Base-by-base conservation (phyloP, 768 basidiomycete genomes). In the Auricularia sp. region DNA sequence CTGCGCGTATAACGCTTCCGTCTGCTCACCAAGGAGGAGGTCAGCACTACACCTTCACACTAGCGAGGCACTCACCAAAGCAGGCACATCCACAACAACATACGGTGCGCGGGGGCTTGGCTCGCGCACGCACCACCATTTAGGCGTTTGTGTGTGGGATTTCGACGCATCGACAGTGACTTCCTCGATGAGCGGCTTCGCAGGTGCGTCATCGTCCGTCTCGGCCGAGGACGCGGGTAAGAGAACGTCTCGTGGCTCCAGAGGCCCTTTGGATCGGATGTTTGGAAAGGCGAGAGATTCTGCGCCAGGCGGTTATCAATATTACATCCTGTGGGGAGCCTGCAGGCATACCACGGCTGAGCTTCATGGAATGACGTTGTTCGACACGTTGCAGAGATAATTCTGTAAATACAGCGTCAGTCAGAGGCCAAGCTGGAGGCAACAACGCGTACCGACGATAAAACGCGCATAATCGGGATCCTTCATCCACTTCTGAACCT, bases 181-280 rank as follows among this genome's bases (percentile, higher is more conserved):
- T 59, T 59, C 56, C 18, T 59, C 56, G 29, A 59, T 59, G 8
- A 59, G 56, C 3, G 29, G 29, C 18, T 33, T 23, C n/a, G 39
- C 39, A 1, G 39, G 39, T 1, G 39, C 8, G 1, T 7, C 39
- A 1, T 39, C 39, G 12, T 1, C 39, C 8, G 39, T 2, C 3
- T 2, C n/a, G 2, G 18, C 51, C 7, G 51, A 54, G 1, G 56
- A 36, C 11, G 75, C 68, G 3, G 87, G 87, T 33, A 91, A 77
- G 51, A 77, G 71, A 1, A 84, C 84, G 12, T 79, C 81, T 39
- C 89, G 84, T 14, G 84, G 79, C 34, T 71, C 70, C 1, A 87
- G 81, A 68, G 79, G 82, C n/a, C 90, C 90, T 72, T 92, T 93
- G 62, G 85, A 84, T 3, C 81, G 74, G 62, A 93, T 89, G 73